Base-by-base conservation (phyloP, 768 basidiomycete genomes). In the Naganishia onofrii region DNA sequence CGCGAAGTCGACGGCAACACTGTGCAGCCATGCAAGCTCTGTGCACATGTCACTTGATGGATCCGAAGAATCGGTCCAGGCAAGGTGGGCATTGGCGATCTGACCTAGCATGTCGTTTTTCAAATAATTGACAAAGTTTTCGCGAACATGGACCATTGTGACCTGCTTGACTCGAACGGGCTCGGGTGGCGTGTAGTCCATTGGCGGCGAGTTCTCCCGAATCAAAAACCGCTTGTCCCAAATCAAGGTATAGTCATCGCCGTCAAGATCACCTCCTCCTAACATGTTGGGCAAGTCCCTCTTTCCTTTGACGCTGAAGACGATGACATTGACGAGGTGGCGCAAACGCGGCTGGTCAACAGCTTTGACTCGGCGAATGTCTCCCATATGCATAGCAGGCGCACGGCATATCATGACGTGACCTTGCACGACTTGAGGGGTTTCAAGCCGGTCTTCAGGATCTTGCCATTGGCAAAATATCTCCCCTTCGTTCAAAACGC, bases 261-360 rank as follows among this genome's bases (percentile, higher is more conserved):
- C 79, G 34, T 80, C 79, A 0, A 80, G 73, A 67, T 81, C 80
- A 0, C 80, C 80, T 17, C 80, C 80, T 12, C 77, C 79, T 0
- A 80, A 72, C 79, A 76, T 76, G 60, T 76, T 78, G 0, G 78
- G 76, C 0, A 81, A 65, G 71, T 77, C 77, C 4, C 78, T 64
- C 9, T 53, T 28, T 4, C 80, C 80, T 56, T 75, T 72, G 8
- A 66, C 71, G 58, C 73, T 77, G 70, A 81, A 79, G 13, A 81
- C 80, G 51, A 81, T 76, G 23, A 81, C 80, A 53, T 81, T 81
- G 58, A 77, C 74, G 9, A 81, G 74, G 53, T 81, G 78, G 17
- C 72, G 68, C 32, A 81, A 70, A 32, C 75, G 66, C 12, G 77
- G 77, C 6, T 68, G 63, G 64, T 81, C 75, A 19, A 81, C 78